Conservation (phyloP, 192 early-diverging fungal species). For the Geranomyces variabilis region DNA sequence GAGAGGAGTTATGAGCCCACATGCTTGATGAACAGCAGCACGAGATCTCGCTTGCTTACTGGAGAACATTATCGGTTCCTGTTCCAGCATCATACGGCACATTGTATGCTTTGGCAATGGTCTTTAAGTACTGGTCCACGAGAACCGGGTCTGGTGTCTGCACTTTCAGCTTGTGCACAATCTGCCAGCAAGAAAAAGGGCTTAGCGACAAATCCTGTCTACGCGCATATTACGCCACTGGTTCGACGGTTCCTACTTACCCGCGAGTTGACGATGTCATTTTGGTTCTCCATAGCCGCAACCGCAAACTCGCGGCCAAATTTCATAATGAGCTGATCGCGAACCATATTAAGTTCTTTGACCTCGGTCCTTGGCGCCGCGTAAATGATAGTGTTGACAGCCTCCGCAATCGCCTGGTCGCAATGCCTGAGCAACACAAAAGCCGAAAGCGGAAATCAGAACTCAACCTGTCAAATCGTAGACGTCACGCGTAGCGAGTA, state of each 20-base stretch:
- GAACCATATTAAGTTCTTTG: constrained; percentile 69
- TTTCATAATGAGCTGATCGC: constrained; percentile 67
- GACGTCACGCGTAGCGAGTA: no score
- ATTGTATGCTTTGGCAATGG: constrained; percentile 83
- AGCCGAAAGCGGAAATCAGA: not conserved
- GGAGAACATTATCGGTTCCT: constrained; percentile 7
- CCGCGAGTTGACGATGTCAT: constrained; percentile 74
- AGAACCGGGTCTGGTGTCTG: constrained; percentile 78
- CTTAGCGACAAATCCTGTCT: not conserved
- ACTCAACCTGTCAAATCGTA: not conserved
- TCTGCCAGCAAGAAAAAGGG: no score
- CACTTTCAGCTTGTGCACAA: constrained; percentile 80
- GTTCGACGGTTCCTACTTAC: constrained; percentile 57
- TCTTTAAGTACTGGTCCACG: constrained; percentile 83
- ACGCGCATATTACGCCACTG: not conserved
- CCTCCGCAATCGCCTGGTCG: constrained; percentile 82
- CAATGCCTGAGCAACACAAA: constrained; percentile 51
- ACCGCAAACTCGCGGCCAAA: constrained; percentile 82
- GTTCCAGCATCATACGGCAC: constrained; percentile 64
- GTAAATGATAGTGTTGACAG: constrained; percentile 88
- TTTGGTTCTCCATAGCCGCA: constrained; percentile 73
- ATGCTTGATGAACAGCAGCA: not conserved
- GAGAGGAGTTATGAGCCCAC: no score
- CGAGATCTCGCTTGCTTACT: not conserved
- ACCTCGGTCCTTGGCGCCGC: constrained; percentile 86